Conservation (phyloP, 2,329 filamentous ascomycete species). For the Xylariomycetidae sp. region DNA sequence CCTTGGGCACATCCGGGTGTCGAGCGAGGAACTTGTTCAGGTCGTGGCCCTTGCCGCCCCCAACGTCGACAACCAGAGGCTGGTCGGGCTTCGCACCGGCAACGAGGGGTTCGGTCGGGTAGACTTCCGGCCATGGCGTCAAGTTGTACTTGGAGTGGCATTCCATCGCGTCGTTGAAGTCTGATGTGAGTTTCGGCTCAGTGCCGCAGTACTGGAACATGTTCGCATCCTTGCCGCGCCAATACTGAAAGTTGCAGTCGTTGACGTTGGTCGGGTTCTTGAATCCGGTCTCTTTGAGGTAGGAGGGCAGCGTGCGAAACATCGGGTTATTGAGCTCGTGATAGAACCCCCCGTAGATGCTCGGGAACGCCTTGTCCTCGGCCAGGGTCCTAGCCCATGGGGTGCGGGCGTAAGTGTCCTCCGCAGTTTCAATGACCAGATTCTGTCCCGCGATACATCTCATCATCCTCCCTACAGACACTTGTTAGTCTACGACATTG, state of each 20-base stretch:
- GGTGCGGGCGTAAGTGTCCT: no score
- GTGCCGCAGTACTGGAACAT: conserved; percentile 12
- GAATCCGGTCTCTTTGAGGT: conserved; percentile 12
- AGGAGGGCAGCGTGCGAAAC: conserved; percentile 13
- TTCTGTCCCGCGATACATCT: no score
- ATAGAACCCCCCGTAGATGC: no score
- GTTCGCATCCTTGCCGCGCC: conserved; percentile 5
- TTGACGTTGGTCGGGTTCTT: conserved; percentile 8
- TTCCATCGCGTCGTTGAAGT: conserved; percentile 15
- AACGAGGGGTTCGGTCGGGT: conserved; percentile 27
- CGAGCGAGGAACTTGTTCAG: conserved; percentile 27
- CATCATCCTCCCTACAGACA: no score
- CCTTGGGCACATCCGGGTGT: conserved; percentile 18
- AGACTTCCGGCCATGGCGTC: conserved; percentile 32
- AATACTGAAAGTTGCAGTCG: conserved; percentile 9
- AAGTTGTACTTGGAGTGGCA: conserved; percentile 34
- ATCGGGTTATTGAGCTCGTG: no score
- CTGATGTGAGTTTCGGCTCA: conserved; percentile 9
- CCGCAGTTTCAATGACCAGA: no score
- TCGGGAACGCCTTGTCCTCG: no score
- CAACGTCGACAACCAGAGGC: conserved; percentile 29
- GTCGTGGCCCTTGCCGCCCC: conserved; percentile 33
- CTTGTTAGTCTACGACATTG: no score
- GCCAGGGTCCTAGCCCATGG: no score
- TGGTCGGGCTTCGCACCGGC: conserved; percentile 21